Evolutionary conservation across 2,329 filamentous ascomycete genomes (phyloP).

Genomic region (Fusarium protoensiforme): DNA sequence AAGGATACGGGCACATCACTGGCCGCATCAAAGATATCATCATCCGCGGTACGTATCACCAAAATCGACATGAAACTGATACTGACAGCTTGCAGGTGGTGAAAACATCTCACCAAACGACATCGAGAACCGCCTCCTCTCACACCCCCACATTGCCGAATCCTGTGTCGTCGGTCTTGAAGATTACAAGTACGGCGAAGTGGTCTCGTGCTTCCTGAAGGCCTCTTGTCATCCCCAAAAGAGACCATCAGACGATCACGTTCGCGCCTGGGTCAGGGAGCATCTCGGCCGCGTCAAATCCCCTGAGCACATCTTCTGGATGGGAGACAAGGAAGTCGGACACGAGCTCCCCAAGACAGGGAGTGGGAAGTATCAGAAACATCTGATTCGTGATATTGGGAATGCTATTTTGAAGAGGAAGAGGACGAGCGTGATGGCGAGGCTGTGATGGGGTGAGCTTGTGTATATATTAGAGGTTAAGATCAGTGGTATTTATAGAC

Average conservation of each 20-base stretch:
- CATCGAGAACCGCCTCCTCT: conserved; percentile 4
- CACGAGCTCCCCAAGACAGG: conserved; percentile 2
- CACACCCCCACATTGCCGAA: neutral
- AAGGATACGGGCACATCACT: conserved; percentile 65
- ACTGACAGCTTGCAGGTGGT: neutral
- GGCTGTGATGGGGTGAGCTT: neutral
- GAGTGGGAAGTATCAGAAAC: conserved; percentile 18
- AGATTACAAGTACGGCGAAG: conserved; percentile 20
- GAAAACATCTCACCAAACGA: conserved; percentile 15
- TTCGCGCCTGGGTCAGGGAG: conserved; percentile 7
- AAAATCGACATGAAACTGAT: neutral
- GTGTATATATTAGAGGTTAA: neutral
- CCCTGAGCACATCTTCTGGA: conserved; percentile 13
- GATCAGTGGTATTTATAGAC: neutral
- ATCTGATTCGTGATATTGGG: conserved; percentile 4
- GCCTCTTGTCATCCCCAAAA: neutral
- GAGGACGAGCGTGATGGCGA: neutral
- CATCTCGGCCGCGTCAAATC: conserved; percentile 3
- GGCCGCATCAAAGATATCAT: conserved; percentile 78
- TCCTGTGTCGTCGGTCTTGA: conserved; percentile 9
- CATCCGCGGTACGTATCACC: conserved; percentile 64
- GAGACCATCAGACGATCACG: neutral
- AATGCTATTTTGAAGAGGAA: neutral
- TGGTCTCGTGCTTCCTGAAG: conserved; percentile 6
- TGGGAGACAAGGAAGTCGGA: neutral